Base-by-base conservation (phyloP, 768 basidiomycete genomes). In the Fomitopsis serialis region DNA sequence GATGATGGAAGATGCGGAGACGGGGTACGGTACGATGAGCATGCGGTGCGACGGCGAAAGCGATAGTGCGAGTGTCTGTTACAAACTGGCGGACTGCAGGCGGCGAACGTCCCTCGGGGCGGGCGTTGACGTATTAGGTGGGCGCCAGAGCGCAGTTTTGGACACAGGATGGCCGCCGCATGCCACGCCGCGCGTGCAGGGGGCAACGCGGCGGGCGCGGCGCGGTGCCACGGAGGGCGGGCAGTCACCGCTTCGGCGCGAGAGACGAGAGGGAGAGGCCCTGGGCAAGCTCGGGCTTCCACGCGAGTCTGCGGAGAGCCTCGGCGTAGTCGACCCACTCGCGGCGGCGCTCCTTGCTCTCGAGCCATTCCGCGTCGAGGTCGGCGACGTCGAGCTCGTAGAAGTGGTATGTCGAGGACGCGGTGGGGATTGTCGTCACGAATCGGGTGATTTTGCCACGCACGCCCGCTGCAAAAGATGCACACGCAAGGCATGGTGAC, bases 321-420 rank as follows among this genome's bases (percentile, higher is more conserved):
- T 92, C 91, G 43, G 84, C 81, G 62, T 85, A 91, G 69, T 92
- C 89, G 61, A 93, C 89, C 89, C 89, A 92, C 72, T 92, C 91
- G 61, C 91, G 74, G 67, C 75, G 77, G 56, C 91, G 82, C 73
- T 93, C 90, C 59, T 82, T 77, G 62, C 79, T 73, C 68, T 93
- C 91, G 54, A 89, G 72, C 91, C 91, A 93, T 56, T 88, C 83
- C 57, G 80, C 74, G 61, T 92, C 91, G 53, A 93, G 80, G 37
- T 72, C 73, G 15, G 79, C 75, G 45, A 92, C 89, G 70, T 93
- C 91, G 63, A 93, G 79, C 69, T 93, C 91, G 72, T 88, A 93
- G 60, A 93, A 92, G 71, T 93, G 91, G 72, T 92, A 93, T 36
- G 84, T 93, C 50, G 87, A 79, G 48, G 89, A 81, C 34, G 85